Percentiles rank a stretch among this genome's conserved stretches.
These are phyloP conservation scores for Lolium perenne DNA, from an alignment of 176 grass and related monocot genomes.

Conservation along the genomic window DNA sequence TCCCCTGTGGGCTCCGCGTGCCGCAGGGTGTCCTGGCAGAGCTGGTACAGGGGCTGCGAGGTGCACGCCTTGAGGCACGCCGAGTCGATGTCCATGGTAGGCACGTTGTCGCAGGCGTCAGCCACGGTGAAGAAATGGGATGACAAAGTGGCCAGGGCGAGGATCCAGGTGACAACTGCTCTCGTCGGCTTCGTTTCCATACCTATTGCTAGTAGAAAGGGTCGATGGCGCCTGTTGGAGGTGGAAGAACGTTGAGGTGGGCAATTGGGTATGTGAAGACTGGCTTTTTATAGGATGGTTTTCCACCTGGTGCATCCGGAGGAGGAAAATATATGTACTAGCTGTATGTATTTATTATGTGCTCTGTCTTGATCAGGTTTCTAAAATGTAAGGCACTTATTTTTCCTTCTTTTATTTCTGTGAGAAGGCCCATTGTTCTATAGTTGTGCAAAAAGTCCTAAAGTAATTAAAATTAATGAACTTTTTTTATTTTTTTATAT, in stretches of 20 bases:
- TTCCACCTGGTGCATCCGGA: background rate
- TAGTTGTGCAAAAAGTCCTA: no score
- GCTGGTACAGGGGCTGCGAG: background rate
- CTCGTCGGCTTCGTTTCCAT: background rate
- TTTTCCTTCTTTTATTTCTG: no score
- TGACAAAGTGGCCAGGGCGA: background rate
- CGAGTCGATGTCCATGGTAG: background rate
- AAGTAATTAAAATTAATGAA: no score
- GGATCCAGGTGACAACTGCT: background rate
- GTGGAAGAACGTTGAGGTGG: background rate
- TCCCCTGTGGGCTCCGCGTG: background rate
- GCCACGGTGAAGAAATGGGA: background rate
- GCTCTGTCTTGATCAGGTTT: background rate
- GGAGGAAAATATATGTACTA: background rate
- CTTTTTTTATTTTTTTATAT: background rate
- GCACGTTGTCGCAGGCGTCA: slow-evolving; percentile 4
- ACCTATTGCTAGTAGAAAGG: background rate
- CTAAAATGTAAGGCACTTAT: background rate
- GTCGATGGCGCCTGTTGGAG: background rate
- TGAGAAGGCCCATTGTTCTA: no score
- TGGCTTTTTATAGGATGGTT: background rate
- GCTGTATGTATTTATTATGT: background rate
- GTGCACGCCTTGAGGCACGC: background rate
- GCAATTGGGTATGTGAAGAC: background rate
- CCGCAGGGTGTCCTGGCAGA: slow-evolving; percentile 31